phyloP scores from a whole-genome alignment of 208 protist genomes.

The Trypanosoma congolense region DNA sequence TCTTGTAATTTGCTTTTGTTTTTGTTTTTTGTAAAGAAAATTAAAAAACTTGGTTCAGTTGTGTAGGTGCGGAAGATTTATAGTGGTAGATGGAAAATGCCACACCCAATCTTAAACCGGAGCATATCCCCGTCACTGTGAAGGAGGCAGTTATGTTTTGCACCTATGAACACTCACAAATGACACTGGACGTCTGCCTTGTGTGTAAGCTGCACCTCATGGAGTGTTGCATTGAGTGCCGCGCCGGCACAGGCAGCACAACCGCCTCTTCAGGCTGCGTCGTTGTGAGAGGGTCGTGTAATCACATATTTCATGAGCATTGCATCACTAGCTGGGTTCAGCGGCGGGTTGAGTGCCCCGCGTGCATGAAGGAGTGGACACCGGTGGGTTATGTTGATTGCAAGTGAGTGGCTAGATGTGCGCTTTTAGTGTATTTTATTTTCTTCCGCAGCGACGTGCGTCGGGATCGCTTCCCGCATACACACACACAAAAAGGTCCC shows the following conservation, averaged over 20 bases:
- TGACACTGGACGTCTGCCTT: conserved; percentile 15
- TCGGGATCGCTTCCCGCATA: no score
- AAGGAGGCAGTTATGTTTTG: conserved; percentile 16
- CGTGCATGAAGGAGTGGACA: conserved; percentile 53
- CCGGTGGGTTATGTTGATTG: conserved; percentile 13
- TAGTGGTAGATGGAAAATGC: conserved; percentile 3
- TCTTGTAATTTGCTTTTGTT: no score
- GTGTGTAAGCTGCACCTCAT: conserved; percentile 21
- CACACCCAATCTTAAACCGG: not conserved
- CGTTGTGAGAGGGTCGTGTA: conserved; percentile 40
- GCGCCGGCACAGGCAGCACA: not conserved
- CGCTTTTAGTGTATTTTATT: no score
- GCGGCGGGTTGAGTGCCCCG: conserved; percentile 47
- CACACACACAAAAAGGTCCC: no score
- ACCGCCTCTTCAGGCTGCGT: conserved; percentile 10
- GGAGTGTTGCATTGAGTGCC: conserved; percentile 16
- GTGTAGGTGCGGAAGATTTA: no score
- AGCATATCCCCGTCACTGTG: conserved; percentile 15
- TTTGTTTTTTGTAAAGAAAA: no score
- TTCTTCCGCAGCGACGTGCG: no score
- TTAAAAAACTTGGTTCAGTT: no score
- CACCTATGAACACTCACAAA: conserved; percentile 16
- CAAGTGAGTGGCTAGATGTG: not conserved
- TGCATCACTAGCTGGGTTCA: conserved; percentile 55
- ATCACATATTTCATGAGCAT: conserved; percentile 72